These are phyloP conservation scores for Lactarius trivialis DNA, from an alignment of 768 basidiomycete species.

Conservation along the genomic window DNA sequence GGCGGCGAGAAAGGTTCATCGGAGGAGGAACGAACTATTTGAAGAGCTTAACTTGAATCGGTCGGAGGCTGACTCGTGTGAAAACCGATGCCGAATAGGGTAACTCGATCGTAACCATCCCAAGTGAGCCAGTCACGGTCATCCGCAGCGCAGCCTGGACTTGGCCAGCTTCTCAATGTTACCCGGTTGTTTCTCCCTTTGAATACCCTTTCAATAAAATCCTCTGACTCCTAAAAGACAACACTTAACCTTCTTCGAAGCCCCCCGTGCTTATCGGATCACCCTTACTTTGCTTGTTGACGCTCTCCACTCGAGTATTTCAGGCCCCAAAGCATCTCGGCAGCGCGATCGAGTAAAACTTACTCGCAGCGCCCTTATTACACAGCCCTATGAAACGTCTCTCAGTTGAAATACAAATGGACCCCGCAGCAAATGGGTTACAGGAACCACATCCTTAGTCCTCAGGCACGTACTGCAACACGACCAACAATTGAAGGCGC, in stretches of 20 bases:
- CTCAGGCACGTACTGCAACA: background rate
- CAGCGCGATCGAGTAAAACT: background rate
- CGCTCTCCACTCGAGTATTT: background rate
- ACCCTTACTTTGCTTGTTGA: background rate
- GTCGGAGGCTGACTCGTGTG: background rate
- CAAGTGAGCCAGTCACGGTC: background rate
- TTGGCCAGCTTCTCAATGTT: background rate
- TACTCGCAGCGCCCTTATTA: background rate
- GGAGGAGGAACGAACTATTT: constrained; percentile 3
- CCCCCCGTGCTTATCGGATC: constrained; percentile 8
- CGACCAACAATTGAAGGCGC: background rate
- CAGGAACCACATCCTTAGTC: background rate
- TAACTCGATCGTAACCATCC: constrained; percentile 4
- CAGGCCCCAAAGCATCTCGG: constrained; percentile 1
- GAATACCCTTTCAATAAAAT: background rate
- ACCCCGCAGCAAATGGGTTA: background rate
- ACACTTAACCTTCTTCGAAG: background rate
- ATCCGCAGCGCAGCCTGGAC: no score
- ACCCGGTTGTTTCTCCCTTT: background rate
- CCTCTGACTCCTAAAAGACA: background rate
- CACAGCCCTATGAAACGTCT: background rate
- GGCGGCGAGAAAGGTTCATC: constrained; percentile 5
- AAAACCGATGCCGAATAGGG: background rate
- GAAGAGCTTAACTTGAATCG: constrained; percentile 14
- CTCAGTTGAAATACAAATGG: background rate